Evolutionary conservation across 2,329 filamentous ascomycete genomes (phyloP).

Genomic region (Aphanoascus verrucosus): DNA sequence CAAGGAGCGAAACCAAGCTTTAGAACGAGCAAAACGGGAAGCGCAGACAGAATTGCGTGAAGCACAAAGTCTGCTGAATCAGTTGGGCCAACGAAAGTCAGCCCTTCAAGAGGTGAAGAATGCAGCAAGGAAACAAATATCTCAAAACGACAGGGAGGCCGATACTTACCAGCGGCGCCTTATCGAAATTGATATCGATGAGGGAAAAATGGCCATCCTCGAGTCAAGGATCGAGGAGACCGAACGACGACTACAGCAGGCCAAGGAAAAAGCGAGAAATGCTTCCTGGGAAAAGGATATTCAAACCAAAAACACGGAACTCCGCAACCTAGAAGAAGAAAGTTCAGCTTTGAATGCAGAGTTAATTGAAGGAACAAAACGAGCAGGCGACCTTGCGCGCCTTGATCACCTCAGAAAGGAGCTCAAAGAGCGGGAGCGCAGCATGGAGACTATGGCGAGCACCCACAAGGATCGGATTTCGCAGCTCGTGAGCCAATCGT

Average conservation of each 20-base stretch:
- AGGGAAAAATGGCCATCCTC: slow-evolving; percentile 68
- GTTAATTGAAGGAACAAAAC: slow-evolving; percentile 68
- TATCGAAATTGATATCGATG: slow-evolving; percentile 67
- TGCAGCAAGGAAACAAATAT: slow-evolving; percentile 61
- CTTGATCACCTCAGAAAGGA: slow-evolving; percentile 77
- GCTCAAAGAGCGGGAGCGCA: slow-evolving; percentile 58
- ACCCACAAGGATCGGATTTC: slow-evolving; percentile 64
- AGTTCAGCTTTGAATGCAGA: slow-evolving; percentile 65
- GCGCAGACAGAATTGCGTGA: slow-evolving; percentile 62
- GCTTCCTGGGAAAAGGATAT: slow-evolving; percentile 63
- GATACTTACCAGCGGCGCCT: slow-evolving; percentile 55
- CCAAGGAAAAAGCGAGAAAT: slow-evolving; percentile 52
- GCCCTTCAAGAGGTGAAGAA: slow-evolving; percentile 63
- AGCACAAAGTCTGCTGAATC: slow-evolving; percentile 60
- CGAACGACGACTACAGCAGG: slow-evolving; percentile 49
- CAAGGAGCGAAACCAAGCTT: slow-evolving; percentile 64
- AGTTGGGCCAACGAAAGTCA: slow-evolving; percentile 63
- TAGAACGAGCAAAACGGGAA: slow-evolving; percentile 64
- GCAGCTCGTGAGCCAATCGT: slow-evolving; percentile 52
- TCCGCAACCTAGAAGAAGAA: slow-evolving; percentile 60
- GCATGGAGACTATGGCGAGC: slow-evolving; percentile 63
- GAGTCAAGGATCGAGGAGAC: slow-evolving; percentile 63
- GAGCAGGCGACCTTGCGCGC: slow-evolving; percentile 71
- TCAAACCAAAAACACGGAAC: slow-evolving; percentile 51
- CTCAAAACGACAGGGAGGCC: slow-evolving; percentile 60